These are phyloP conservation scores for Cadophora sp. DNA, from an alignment of 2,329 filamentous ascomycete species.

Conservation along the genomic window DNA sequence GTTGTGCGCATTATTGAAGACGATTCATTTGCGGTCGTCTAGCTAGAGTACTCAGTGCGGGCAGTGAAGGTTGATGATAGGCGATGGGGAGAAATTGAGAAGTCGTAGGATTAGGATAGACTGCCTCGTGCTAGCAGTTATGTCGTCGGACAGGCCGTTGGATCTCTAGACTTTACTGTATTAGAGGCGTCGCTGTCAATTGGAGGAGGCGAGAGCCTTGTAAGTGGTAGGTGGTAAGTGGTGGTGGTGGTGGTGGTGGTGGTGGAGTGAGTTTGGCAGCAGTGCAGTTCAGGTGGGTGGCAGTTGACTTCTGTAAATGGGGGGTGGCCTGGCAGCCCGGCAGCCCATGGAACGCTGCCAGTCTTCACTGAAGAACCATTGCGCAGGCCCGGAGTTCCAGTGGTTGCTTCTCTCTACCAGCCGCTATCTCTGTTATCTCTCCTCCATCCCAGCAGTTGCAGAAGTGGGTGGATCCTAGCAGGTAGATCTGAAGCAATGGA, in stretches of 20 bases:
- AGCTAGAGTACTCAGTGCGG: neutral
- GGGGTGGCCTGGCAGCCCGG: neutral
- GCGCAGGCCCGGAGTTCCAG: neutral
- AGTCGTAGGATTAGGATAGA: neutral
- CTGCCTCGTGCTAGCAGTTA: neutral
- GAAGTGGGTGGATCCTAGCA: neutral
- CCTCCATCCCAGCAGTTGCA: slow-evolving; percentile 10
- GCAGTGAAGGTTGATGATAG: slow-evolving; percentile 3
- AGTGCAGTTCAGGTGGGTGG: neutral
- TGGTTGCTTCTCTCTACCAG: slow-evolving; percentile 6
- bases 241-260: neutral
- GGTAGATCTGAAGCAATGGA: neutral
- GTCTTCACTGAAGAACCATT: slow-evolving; percentile 2
- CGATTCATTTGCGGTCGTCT: slow-evolving; percentile 12
- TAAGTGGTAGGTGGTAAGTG: no score
- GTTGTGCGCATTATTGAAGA: slow-evolving; percentile 33
- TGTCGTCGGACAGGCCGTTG: slow-evolving; percentile 18
- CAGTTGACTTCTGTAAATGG: neutral
- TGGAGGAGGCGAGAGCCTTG: slow-evolving; percentile 21
- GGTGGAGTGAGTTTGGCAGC: neutral
- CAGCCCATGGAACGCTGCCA: neutral
- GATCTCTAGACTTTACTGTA: neutral
- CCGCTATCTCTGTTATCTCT: slow-evolving; percentile 25
- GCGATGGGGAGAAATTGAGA: neutral
- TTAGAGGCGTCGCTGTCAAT: slow-evolving; percentile 20